Evolutionary conservation across 2,329 filamentous ascomycete species (phyloP), one percentile per base, ranked within the genome.

Genomic region (Neopestalotiopsis rosae): DNA sequence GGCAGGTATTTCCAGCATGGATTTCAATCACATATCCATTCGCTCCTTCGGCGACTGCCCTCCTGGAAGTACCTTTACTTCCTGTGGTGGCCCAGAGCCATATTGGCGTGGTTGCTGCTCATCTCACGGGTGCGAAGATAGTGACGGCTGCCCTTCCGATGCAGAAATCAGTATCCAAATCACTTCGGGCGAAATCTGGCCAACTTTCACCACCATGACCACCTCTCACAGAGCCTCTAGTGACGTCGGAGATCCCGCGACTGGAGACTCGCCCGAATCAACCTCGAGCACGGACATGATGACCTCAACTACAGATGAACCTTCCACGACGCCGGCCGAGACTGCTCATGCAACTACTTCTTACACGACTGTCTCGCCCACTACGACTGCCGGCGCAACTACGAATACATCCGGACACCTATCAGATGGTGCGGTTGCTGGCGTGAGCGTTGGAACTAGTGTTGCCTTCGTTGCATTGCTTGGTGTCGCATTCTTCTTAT

Each of bases 361-460:
- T 40, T n/a, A 3, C 17, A 38, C 34, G 14, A 62, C 13, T 5
- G 28, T 58, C 61, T 10, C 66, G 6, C 20, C 69, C 14, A 2
- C 67, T 7, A 57, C 67, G 3, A 71, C 70, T 5, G 42, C 30
- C 40, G 17, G 62, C 7, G n/a, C 7, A 17, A 49, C 9, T 12
- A 70, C 5, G 67, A 61, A 3, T 5, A 65, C 61, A 2, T 62
- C 70, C 2, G 9, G 24, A 28, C 24, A 17, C 14, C 49, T 66
- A 9, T 28, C 45, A 34, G 45, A 38, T 10, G 34, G 20, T n/a
- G 70, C 73, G 2, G 68, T 76, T 32, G 70, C 71, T 1, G 75
- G 72, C 0, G 71, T 74, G 49, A 71, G 71, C 67, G 64, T 75
- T 4, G 73, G 72, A 40, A 69, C 68, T 17, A 70, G 69, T 32